A percentile compares a stretch with the other conserved stretches of the same genome.
Evolutionary conservation across 2,329 filamentous ascomycete genomes (phyloP).

Genomic region (Meredithiella fracta): DNA sequence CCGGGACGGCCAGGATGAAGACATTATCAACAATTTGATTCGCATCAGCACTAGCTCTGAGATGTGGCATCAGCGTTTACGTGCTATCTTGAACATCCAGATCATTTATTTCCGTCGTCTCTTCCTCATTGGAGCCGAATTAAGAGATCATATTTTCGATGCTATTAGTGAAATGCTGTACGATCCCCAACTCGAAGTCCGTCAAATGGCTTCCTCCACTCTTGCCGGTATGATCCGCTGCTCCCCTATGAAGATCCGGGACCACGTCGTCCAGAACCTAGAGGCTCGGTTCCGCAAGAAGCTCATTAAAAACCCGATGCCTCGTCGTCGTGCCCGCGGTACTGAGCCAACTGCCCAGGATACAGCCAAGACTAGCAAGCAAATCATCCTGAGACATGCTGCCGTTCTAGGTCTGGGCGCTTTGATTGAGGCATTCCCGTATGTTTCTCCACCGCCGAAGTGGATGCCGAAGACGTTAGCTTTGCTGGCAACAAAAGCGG

Average conservation of each 20-base stretch:
- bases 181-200: slow-evolving; percentile 83
- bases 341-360: slow-evolving; percentile 42
- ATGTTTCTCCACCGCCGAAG: slow-evolving; percentile 72
- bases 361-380: slow-evolving; percentile 52
- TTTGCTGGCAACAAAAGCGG: slow-evolving; percentile 66
- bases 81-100: slow-evolving; percentile 95
- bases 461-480: slow-evolving; percentile 94
- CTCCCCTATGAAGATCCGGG: slow-evolving; percentile 65
- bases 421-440: slow-evolving; percentile 88
- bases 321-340: slow-evolving; percentile 35
- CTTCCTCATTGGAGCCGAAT: slow-evolving; percentile 60
- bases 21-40: slow-evolving; percentile 74
- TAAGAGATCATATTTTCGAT: slow-evolving; percentile 69
- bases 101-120: slow-evolving; percentile 95
- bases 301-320: slow-evolving; percentile 72
- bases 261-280: slow-evolving; percentile 57
- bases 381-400: slow-evolving; percentile 70
- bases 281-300: slow-evolving; percentile 64
- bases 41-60: slow-evolving; percentile 68
- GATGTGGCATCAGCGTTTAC: slow-evolving; percentile 89
- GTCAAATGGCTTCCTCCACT: slow-evolving; percentile 79
- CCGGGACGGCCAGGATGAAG: slow-evolving; percentile 64
- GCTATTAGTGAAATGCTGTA: slow-evolving; percentile 93
- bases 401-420: slow-evolving; percentile 83
- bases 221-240: slow-evolving; percentile 96